phyloP scores from a whole-genome alignment of 441 rosid species.

The Adansonia rubrostipa region DNA sequence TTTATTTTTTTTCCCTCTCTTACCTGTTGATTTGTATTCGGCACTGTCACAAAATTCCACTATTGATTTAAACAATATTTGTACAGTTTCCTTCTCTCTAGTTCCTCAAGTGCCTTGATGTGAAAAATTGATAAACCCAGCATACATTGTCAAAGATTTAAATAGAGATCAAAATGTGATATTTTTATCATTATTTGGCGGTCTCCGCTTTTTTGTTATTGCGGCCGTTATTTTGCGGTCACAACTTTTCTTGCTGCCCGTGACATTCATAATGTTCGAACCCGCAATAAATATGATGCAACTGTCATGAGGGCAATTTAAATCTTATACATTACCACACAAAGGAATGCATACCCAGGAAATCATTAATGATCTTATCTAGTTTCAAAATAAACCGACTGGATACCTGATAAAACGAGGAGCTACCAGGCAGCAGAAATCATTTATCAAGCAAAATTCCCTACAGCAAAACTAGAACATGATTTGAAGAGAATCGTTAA shows the following conservation, averaged over 20 bases:
- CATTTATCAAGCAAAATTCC: constrained; percentile 14
- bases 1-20: constrained; percentile 37
- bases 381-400: background rate
- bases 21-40: constrained; percentile 40
- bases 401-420: background rate
- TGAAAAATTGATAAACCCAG: background rate
- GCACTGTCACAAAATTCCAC: constrained; percentile 40
- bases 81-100: constrained; percentile 22
- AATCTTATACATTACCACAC: background rate
- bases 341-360: background rate
- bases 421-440: background rate
- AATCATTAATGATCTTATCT: background rate
- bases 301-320: no score
- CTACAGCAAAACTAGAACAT: background rate
- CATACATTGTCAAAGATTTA: no score
- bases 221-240: no score
- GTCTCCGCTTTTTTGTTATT: no score
- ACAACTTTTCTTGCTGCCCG: no score
- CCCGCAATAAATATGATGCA: no score
- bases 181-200: no score
- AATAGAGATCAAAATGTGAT: no score
- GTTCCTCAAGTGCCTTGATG: background rate
- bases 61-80: constrained; percentile 37
- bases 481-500: background rate
- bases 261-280: no score